Conservation (phyloP, 129 eudicot species). For the Solidago caesia region DNA sequence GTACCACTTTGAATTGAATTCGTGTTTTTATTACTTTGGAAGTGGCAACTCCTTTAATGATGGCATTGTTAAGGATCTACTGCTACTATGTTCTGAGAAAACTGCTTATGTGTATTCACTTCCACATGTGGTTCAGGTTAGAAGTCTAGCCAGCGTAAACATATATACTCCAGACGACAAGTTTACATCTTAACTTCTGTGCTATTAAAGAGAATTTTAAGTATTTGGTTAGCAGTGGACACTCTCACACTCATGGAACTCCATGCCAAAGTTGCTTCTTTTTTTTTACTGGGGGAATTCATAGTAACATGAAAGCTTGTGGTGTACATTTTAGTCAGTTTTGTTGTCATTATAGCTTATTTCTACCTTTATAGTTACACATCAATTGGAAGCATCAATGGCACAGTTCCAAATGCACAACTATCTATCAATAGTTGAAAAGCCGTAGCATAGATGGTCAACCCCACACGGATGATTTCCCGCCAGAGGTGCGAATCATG, state of each 20-base stretch:
- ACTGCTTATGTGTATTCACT: constrained; percentile 78
- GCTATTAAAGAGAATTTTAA: constrained; percentile 27
- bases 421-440: constrained; percentile 42
- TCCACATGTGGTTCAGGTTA: constrained; percentile 70
- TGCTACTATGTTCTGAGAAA: constrained; percentile 78
- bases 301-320: background rate
- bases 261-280: background rate
- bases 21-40: too few relatives aligned
- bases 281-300: constrained; percentile 7
- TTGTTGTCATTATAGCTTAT: background rate
- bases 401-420: constrained; percentile 84
- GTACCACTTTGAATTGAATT: too few relatives aligned
- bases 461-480: constrained; percentile 81
- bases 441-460: constrained; percentile 50
- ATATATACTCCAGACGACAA: constrained; percentile 55
- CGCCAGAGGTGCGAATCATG: too few relatives aligned
- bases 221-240: constrained; percentile 18
- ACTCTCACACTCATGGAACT: constrained; percentile 5
- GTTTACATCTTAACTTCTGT: constrained; percentile 62
- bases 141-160: too few relatives aligned
- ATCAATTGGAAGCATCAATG: constrained; percentile 89
- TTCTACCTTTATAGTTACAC: constrained; percentile 58
- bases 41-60: constrained; percentile 50
- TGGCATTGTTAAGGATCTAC: constrained; percentile 49
- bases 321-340: background rate